Percentiles rank a stretch among this genome's conserved stretches.
Conservation (phyloP, 441 rosid genomes). For the Capsella rubella region DNA sequence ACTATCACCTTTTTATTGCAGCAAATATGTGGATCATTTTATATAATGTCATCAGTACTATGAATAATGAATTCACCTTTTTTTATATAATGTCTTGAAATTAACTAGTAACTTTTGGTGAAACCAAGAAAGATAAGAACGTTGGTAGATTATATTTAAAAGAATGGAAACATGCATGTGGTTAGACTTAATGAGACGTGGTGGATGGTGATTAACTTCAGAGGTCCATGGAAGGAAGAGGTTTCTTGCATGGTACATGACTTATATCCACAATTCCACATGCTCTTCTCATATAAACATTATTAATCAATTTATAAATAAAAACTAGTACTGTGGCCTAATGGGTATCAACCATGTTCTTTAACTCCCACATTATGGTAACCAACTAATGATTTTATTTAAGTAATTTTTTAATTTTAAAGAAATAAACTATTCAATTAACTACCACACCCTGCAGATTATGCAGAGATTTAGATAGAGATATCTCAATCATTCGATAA, state of each 20-base stretch:
- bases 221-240: conserved; percentile 36
- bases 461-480: background rate
- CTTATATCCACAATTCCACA: conserved; percentile 33
- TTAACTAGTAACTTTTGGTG: conserved; percentile 6
- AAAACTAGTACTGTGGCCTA: conserved; percentile 10
- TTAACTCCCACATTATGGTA: conserved; percentile 36
- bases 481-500: background rate
- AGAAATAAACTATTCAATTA: no score
- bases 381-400: conserved; percentile 25
- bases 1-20: background rate
- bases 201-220: conserved; percentile 39
- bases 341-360: conserved; percentile 37
- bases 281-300: conserved; percentile 8
- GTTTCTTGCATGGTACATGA: conserved; percentile 42
- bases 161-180: conserved; percentile 42
- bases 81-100: conserved; percentile 1
- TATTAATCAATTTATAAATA: background rate
- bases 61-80: no score
- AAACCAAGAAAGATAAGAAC: conserved; percentile 30
- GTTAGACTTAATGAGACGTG: conserved; percentile 41
- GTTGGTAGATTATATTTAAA: background rate
- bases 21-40: background rate
- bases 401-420: background rate
- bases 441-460: no score
- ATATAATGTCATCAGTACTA: background rate